Conservation (phyloP, 495 filamentous ascomycete species). For the Monascus purpureus region DNA sequence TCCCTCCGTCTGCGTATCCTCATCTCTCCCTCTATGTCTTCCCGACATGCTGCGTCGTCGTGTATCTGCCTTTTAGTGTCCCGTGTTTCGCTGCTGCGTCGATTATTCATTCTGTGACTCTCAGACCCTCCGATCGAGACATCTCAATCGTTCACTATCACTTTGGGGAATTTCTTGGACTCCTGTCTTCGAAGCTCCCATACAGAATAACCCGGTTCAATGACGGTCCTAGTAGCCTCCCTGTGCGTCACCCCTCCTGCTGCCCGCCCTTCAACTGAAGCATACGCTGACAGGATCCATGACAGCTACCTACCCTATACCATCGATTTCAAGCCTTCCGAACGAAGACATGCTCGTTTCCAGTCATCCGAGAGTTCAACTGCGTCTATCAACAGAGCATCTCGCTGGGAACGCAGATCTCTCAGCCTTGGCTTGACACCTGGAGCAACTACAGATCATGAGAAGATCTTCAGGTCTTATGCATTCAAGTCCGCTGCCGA, state of each 20-base stretch:
- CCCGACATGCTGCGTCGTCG: background rate
- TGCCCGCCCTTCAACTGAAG: constrained; percentile 2
- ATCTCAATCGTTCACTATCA: too few relatives aligned
- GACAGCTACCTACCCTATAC: constrained; percentile 26
- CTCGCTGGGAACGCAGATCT: constrained; percentile 7
- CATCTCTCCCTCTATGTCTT: background rate
- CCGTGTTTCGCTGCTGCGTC: background rate
- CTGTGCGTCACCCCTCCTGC: constrained; percentile 9
- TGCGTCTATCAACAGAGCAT: constrained; percentile 1
- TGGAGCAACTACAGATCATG: constrained; percentile 40
- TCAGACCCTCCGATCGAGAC: too few relatives aligned
- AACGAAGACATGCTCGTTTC: constrained; percentile 6
- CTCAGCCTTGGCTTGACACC: constrained; percentile 39
- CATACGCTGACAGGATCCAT: too few relatives aligned
- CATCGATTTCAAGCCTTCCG: constrained; percentile 20
- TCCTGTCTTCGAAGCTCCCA: background rate
- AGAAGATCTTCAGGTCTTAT: constrained; percentile 43
- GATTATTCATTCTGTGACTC: too few relatives aligned
- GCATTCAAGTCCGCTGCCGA: constrained; percentile 17
- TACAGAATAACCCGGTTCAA: constrained; percentile 1
- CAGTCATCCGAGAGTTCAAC: constrained; percentile 12
- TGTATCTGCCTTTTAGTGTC: background rate
- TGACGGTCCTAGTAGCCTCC: constrained; percentile 21
- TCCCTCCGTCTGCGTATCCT: background rate
- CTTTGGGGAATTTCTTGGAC: too few relatives aligned